A percentile compares a stretch with the other conserved stretches of the same genome.
Conservation (phyloP, 495 filamentous ascomycete species). For the Aspergillus nanangensis region DNA sequence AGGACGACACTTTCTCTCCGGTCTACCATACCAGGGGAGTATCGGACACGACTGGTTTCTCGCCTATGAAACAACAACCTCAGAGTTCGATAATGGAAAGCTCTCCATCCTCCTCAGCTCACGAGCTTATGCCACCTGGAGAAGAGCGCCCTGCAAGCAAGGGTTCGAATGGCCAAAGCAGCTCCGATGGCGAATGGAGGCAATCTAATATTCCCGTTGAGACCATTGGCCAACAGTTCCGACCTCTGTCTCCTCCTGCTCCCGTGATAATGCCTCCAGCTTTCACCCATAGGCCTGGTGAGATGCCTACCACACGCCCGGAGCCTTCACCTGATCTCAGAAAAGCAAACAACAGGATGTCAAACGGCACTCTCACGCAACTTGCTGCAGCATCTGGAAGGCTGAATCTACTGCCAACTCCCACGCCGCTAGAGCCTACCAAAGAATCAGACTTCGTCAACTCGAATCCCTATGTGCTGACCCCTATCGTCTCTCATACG, state of each 20-base stretch:
- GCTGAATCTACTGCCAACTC: conserved; percentile 29
- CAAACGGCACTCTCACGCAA: conserved; percentile 72
- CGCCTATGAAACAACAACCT: conserved; percentile 10
- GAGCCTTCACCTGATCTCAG: conserved; percentile 70
- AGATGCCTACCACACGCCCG: conserved; percentile 62
- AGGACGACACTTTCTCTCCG: conserved; percentile 33
- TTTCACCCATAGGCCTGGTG: conserved; percentile 66
- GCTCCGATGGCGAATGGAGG: conserved; percentile 55
- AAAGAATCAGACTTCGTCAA: conserved; percentile 18
- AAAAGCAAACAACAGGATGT: conserved; percentile 74
- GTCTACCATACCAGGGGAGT: conserved; percentile 47
- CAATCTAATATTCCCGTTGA: conserved; percentile 12
- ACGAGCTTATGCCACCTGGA: conserved; percentile 34
- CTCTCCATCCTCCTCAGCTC: conserved; percentile 31
- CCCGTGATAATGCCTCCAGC: conserved; percentile 72
- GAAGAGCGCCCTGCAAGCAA: conserved; percentile 17
- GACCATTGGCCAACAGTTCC: conserved; percentile 42
- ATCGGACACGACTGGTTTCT: conserved; percentile 47
- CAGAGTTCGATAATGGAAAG: conserved; percentile 27
- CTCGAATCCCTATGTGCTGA: conserved; percentile 11
- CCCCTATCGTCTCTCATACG: conserved; percentile 4
- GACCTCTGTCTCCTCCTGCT: conserved; percentile 57
- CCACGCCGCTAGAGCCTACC: conserved; percentile 30
- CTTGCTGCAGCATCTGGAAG: conserved; percentile 59
- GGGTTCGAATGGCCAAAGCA: conserved; percentile 45